These are phyloP conservation scores for Sherardia arvensis DNA, from an alignment of 257 asterid species.

Conservation along the genomic window DNA sequence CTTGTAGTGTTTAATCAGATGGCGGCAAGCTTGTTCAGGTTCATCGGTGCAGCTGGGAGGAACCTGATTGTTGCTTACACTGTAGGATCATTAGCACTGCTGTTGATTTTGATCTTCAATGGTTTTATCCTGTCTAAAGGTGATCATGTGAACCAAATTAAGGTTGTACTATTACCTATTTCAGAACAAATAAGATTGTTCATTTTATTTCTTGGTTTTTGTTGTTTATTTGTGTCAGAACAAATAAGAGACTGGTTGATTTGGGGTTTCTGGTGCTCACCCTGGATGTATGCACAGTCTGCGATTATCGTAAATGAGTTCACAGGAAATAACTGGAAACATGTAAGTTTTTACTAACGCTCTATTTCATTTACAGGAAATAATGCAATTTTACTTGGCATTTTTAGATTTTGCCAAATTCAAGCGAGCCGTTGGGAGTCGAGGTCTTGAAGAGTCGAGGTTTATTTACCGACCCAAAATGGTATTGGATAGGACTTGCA, in stretches of 20 bases:
- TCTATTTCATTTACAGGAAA: too few species aligned
- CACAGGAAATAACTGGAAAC: conserved; percentile 46
- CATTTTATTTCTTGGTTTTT: background rate
- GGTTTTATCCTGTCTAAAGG: conserved; percentile 63
- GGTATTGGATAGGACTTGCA: conserved; percentile 40
- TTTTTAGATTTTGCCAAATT: conserved; percentile 11
- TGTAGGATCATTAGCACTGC: conserved; percentile 41
- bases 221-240: conserved; percentile 18
- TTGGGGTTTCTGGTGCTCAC: conserved; percentile 73
- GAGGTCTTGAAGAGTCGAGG: conserved; percentile 21
- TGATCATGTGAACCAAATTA: conserved; percentile 12
- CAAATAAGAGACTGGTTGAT: conserved; percentile 62
- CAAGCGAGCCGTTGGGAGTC: conserved; percentile 25
- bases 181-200: background rate
- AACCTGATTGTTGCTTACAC: conserved; percentile 60
- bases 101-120: conserved; percentile 44
- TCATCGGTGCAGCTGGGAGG: conserved; percentile 47
- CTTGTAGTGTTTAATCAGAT: conserved; percentile 34
- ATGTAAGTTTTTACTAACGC: conserved; percentile 25
- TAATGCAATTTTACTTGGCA: background rate
- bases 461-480: conserved; percentile 22
- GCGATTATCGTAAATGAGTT: conserved; percentile 60
- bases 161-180: background rate
- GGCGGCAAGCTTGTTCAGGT: conserved; percentile 48
- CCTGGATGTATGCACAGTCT: conserved; percentile 56